Conservation (phyloP, 164 flowering plant species). For the Cinnamomum chago region DNA sequence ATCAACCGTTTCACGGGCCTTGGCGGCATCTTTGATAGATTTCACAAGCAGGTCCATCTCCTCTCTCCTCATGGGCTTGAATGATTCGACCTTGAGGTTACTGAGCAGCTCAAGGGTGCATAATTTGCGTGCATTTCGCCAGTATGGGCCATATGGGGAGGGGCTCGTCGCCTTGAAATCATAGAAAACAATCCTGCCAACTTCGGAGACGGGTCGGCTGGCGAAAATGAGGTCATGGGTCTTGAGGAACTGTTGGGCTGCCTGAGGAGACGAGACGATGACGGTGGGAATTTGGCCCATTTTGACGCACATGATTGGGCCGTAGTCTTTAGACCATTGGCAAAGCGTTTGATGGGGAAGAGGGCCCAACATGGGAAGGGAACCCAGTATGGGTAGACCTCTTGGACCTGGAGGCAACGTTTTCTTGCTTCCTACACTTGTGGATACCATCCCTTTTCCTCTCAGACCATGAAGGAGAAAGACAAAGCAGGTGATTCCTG, state of each 20-base stretch:
- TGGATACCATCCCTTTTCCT: not conserved
- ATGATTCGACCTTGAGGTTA: constrained; percentile 9
- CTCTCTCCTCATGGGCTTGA: constrained; percentile 24
- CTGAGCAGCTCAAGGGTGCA: constrained; percentile 3
- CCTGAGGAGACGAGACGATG: constrained; percentile 14
- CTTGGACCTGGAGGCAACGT: not conserved
- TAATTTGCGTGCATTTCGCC: not conserved
- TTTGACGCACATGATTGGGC: constrained; percentile 19
- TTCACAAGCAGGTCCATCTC: constrained; percentile 19
- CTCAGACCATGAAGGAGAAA: not conserved
- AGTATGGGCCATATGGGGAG: not conserved
- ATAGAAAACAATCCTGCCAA: not conserved
- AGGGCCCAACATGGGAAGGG: not conserved
- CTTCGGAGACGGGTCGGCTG: not conserved
- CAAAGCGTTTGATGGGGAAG: constrained; percentile 6
- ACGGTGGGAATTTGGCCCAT: constrained; percentile 13
- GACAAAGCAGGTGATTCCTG: not conserved
- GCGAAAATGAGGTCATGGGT: constrained; percentile 16
- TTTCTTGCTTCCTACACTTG: not conserved
- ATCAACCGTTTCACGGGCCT: constrained; percentile 5
- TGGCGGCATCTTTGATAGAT: constrained; percentile 15
- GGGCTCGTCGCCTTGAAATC: not conserved
- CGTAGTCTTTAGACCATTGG: constrained; percentile 7
- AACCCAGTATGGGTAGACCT: not conserved
- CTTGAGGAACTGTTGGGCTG: constrained; percentile 20